phyloP scores from a whole-genome alignment of 257 asterid species.

The Datura wrightii region DNA sequence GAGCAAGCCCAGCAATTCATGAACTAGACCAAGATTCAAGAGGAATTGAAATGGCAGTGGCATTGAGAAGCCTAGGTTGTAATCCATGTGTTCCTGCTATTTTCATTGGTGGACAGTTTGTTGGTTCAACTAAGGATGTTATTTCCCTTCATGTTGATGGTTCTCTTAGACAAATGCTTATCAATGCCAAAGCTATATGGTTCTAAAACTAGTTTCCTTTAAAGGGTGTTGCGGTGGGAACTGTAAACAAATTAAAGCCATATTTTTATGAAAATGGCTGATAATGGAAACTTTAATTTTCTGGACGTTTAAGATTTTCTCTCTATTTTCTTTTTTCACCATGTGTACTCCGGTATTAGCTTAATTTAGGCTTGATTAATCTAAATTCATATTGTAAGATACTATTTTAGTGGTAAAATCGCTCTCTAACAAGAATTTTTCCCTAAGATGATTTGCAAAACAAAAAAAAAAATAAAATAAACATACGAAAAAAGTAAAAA shows the following conservation, averaged over 20 bases:
- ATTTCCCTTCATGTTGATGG: slow-evolving; percentile 79
- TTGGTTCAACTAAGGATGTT: slow-evolving; percentile 74
- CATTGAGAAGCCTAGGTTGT: slow-evolving; percentile 66
- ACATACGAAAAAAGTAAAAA: no score
- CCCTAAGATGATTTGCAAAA: no score
- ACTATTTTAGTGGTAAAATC: no score
- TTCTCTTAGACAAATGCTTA: slow-evolving; percentile 66
- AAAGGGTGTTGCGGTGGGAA: neutral
- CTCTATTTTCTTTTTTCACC: no score
- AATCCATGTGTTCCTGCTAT: slow-evolving; percentile 77
- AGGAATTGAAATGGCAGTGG: slow-evolving; percentile 72
- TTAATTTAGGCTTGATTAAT: no score
- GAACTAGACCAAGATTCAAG: slow-evolving; percentile 67
- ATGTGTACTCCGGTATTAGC: no score
- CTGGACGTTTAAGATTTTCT: no score
- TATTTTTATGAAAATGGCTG: neutral
- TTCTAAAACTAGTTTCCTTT: neutral
- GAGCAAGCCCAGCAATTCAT: slow-evolving; percentile 78
- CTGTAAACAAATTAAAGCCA: neutral
- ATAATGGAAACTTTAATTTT: neutral
- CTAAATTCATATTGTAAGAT: no score
- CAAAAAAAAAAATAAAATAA: no score
- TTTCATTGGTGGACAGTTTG: slow-evolving; percentile 68
- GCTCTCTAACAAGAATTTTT: no score
- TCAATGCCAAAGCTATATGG: slow-evolving; percentile 78